These are phyloP conservation scores for Blastobotrys malaysiensis DNA, from an alignment of 1,139 yeast species.

Conservation along the genomic window DNA sequence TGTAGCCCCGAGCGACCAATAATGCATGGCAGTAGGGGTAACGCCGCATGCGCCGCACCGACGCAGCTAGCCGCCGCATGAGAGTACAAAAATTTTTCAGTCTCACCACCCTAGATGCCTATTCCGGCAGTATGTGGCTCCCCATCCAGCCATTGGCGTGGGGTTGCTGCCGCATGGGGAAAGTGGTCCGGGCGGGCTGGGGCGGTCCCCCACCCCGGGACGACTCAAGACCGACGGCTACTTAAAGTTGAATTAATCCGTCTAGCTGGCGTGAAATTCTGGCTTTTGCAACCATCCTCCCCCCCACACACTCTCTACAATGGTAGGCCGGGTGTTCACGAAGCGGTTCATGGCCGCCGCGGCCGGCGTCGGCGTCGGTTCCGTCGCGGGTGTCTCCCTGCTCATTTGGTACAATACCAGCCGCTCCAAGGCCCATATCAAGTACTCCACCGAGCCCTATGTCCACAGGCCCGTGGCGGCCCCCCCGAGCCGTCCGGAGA, in stretches of 20 bases:
- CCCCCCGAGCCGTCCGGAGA: conserved; percentile 26
- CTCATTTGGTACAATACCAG: neutral
- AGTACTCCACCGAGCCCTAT: conserved; percentile 2
- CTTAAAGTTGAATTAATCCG: neutral
- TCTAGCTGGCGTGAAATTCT: neutral
- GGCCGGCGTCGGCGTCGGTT: conserved; percentile 2
- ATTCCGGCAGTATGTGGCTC: neutral
- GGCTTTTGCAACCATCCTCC: neutral
- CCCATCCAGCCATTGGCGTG: too few relatives aligned
- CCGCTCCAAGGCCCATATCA: neutral
- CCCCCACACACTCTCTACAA: neutral
- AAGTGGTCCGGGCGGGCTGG: neutral
- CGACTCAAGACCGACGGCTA: neutral
- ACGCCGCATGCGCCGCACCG: neutral
- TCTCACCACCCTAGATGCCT: neutral
- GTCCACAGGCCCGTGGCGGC: conserved; percentile 14
- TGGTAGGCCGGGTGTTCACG: neutral
- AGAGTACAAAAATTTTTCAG: neutral
- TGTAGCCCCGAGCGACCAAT: too few relatives aligned
- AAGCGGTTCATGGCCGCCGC: conserved; percentile 1
- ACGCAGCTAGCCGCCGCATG: neutral
- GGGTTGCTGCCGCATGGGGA: neutral
- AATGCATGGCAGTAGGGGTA: too few relatives aligned
- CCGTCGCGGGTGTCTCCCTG: conserved; percentile 1
- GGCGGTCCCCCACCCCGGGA: conserved; percentile 1